phyloP scores from a whole-genome alignment of 106 monocot species.

The Dactylorhiza incarnata region DNA sequence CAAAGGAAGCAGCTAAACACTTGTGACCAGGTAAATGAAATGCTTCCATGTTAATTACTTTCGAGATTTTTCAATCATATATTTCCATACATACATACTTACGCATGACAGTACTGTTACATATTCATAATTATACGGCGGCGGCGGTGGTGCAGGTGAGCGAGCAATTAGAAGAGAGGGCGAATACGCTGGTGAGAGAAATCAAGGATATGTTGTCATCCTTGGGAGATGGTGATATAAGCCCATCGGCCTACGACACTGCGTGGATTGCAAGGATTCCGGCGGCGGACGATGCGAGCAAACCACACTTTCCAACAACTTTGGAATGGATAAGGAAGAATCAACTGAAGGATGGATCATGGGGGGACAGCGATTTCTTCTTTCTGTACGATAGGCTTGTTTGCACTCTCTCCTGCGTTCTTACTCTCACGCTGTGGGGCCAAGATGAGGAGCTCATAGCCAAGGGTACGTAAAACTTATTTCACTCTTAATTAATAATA shows the following conservation, averaged over 20 bases:
- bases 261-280: conserved; percentile 28
- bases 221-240: conserved; percentile 22
- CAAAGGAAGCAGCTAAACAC: too few species aligned
- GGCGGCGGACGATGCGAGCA: background rate
- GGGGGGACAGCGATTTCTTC: conserved; percentile 23
- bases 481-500: too few species aligned
- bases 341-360: conserved; percentile 27
- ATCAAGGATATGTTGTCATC: conserved; percentile 2
- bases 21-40: too few species aligned
- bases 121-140: too few species aligned
- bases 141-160: too few species aligned
- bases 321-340: conserved; percentile 22
- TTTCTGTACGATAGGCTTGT: background rate
- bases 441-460: too few species aligned
- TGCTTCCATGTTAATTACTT: too few species aligned
- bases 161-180: background rate
- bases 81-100: too few species aligned
- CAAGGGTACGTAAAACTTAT: too few species aligned
- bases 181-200: background rate
- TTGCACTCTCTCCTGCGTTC: conserved; percentile 29
- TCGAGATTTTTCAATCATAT: too few species aligned
- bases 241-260: conserved; percentile 6
- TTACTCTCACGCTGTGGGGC: conserved; percentile 5
- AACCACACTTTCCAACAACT: conserved; percentile 16
- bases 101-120: too few species aligned